These are phyloP conservation scores for Coniella lustricola DNA, from an alignment of 2,329 filamentous ascomycete species.

Conservation along the genomic window DNA sequence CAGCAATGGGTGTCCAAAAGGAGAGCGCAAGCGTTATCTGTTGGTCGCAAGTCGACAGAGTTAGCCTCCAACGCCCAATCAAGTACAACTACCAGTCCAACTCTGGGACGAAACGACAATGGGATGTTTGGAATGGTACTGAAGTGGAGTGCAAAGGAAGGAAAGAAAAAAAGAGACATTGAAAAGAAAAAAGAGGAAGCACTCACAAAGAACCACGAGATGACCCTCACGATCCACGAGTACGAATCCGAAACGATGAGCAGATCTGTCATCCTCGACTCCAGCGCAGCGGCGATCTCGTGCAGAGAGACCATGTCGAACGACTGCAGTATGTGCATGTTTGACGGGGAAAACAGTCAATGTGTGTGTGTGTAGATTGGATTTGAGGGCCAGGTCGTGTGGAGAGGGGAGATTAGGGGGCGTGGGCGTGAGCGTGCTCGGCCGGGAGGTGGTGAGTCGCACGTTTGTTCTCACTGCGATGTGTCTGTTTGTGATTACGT, in stretches of 20 bases:
- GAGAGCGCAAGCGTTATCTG: conserved; percentile 39
- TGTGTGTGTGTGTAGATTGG: no score
- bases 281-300: conserved; percentile 8
- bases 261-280: conserved; percentile 18
- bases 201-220: conserved; percentile 24
- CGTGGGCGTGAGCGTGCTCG: no score
- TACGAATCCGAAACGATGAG: conserved; percentile 17
- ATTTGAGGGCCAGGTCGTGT: no score
- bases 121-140: conserved; percentile 1
- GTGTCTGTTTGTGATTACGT: no score
- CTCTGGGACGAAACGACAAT: background rate
- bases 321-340: conserved; percentile 7
- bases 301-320: conserved; percentile 10
- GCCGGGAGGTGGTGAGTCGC: no score
- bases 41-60: background rate
- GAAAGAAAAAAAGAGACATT: background rate
- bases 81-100: no score
- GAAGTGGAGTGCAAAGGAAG: no score
- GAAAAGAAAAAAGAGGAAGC: background rate
- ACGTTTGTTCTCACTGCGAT: no score
- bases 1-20: conserved; percentile 38
- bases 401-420: no score
- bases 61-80: no score
- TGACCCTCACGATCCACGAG: conserved; percentile 18
- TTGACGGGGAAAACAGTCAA: background rate